Percentiles rank a stretch among this genome's conserved stretches.
phyloP scores from a whole-genome alignment of 2,329 filamentous ascomycete species.

The Fusarium sp. region DNA sequence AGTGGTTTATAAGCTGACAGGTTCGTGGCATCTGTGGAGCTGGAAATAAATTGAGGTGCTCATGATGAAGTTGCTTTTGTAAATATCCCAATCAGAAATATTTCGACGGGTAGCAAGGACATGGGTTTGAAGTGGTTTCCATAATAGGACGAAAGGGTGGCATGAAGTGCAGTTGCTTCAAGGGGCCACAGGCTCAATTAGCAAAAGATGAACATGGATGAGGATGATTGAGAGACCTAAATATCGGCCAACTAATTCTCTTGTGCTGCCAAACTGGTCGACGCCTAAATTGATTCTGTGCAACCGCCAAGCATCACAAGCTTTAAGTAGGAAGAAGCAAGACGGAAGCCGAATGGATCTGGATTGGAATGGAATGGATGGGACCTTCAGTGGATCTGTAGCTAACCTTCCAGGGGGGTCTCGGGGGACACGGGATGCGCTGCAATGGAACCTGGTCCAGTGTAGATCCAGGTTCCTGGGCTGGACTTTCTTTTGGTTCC shows the following conservation, averaged over 20 bases:
- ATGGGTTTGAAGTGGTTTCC: conserved; percentile 35
- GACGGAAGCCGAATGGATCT: conserved; percentile 12
- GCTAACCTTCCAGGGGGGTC: background rate
- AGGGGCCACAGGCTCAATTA: conserved; percentile 2
- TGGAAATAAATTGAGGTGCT: conserved; percentile 7
- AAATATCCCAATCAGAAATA: conserved; percentile 13
- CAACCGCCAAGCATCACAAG: conserved; percentile 12
- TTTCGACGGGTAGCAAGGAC: conserved; percentile 41
- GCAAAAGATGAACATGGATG: background rate
- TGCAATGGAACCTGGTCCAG: conserved; percentile 18
- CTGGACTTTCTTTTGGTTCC: background rate
- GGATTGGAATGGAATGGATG: conserved; percentile 1
- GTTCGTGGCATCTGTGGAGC: background rate
- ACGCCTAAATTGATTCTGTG: conserved; percentile 10
- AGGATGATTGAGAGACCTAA: background rate
- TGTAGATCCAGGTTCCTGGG: conserved; percentile 16
- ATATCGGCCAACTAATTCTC: background rate
- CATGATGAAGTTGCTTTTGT: conserved; percentile 19
- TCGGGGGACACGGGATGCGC: background rate
- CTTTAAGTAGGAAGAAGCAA: background rate
- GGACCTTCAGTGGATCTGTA: conserved; percentile 13
- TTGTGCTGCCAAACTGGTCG: conserved; percentile 7
- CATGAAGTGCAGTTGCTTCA: conserved; percentile 25
- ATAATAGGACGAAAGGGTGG: conserved; percentile 21
- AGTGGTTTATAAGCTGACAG: background rate